Conservation (phyloP, 345 rosid genomes). For the Hibiscus syriacus region DNA sequence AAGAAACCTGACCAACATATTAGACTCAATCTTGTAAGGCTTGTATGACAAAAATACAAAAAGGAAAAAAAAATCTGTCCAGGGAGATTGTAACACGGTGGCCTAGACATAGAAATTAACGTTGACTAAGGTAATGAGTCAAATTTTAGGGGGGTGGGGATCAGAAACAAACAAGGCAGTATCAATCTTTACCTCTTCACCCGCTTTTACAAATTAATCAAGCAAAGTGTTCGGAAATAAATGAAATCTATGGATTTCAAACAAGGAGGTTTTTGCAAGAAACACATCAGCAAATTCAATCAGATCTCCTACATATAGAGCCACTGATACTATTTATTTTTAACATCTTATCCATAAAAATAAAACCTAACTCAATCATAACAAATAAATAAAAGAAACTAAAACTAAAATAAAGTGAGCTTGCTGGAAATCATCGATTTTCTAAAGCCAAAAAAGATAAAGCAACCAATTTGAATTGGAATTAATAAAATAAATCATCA, state of each 20-base stretch:
- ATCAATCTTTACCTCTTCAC: neutral
- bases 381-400: no score
- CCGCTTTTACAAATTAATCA: neutral
- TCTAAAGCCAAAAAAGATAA: neutral
- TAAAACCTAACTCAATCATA: neutral
- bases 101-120: neutral
- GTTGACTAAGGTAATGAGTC: neutral
- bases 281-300: conserved; percentile 2
- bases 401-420: no score
- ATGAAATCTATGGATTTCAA: neutral
- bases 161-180: neutral
- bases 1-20: neutral
- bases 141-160: neutral
- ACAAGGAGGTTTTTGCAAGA: neutral
- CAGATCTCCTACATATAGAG: neutral
- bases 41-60: neutral
- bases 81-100: neutral
- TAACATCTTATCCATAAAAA: neutral
- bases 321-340: neutral
- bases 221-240: neutral
- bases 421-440: neutral
- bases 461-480: neutral
- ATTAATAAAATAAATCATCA: neutral
- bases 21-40: neutral
- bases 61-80: neutral